Percentiles rank a stretch among this genome's conserved stretches.
phyloP scores from a whole-genome alignment of 331 rosid genomes.

The Quercus lobata region DNA sequence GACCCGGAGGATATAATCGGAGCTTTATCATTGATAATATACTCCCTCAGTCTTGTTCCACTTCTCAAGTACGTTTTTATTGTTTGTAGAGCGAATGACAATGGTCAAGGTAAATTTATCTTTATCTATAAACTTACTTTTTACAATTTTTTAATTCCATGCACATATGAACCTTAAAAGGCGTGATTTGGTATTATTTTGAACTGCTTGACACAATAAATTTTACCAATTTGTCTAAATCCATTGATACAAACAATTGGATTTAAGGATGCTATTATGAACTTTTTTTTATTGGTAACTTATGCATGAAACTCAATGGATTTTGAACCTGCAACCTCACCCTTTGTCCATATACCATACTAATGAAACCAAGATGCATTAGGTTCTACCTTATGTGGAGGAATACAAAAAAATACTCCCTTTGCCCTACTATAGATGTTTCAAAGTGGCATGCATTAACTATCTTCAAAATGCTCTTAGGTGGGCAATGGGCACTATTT shows the following conservation, averaged over 20 bases:
- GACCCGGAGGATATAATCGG: slow-evolving; percentile 87
- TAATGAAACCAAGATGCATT: background rate
- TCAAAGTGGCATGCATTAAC: too few species aligned
- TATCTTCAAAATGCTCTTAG: too few species aligned
- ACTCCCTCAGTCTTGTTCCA: slow-evolving; percentile 91
- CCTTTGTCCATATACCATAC: background rate
- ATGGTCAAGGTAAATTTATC: slow-evolving; percentile 83
- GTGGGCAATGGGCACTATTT: too few species aligned
- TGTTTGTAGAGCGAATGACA: slow-evolving; percentile 95
- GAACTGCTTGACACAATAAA: background rate
- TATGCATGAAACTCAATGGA: too few species aligned
- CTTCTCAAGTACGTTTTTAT: slow-evolving; percentile 88
- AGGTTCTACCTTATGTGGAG: background rate
- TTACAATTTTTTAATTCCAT: background rate
- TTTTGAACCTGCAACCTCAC: too few species aligned
- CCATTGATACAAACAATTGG: background rate
- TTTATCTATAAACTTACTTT: background rate
- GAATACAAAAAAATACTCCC: background rate
- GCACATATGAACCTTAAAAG: background rate
- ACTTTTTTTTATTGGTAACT: background rate
- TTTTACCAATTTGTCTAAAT: background rate
- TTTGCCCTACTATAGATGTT: too few species aligned
- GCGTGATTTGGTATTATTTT: background rate
- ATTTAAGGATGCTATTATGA: background rate
- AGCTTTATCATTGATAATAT: slow-evolving; percentile 93